Evolutionary conservation across 257 asterid species (phyloP).

Genomic region (Nicotiana paniculata): DNA sequence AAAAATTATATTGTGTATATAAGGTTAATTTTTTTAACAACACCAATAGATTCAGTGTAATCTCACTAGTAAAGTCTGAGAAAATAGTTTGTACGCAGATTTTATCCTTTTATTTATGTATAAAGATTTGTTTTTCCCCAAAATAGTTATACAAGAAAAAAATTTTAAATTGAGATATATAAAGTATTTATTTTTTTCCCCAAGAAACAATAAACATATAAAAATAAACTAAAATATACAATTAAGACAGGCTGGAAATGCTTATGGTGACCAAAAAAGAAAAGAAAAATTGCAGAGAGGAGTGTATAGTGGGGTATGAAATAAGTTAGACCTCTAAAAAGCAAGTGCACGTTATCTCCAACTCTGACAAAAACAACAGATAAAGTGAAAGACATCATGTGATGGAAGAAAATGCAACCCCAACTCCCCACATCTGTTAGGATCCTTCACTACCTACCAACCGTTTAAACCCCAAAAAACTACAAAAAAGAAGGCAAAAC

Average conservation of each 20-base stretch:
- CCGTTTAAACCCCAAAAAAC: not conserved
- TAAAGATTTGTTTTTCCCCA: too few species aligned
- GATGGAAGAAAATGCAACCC: not conserved
- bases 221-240: too few species aligned
- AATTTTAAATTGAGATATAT: not conserved
- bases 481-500: not conserved
- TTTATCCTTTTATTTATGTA: too few species aligned
- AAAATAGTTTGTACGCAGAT: too few species aligned
- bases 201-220: not conserved
- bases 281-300: not conserved
- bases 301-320: not conserved
- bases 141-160: too few species aligned
- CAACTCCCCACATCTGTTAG: not conserved
- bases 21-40: too few species aligned
- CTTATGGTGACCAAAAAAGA: not conserved
- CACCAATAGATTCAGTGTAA: too few species aligned
- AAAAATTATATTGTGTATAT: too few species aligned
- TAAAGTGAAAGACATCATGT: not conserved
- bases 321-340: not conserved
- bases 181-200: not conserved
- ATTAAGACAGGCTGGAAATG: not conserved
- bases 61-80: fast-evolving
- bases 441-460: not conserved
- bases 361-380: not conserved
- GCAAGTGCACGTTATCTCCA: not conserved